Evolutionary conservation across 2,329 filamentous ascomycete genomes (phyloP).

Genomic region (Aspergillus ibericus): DNA sequence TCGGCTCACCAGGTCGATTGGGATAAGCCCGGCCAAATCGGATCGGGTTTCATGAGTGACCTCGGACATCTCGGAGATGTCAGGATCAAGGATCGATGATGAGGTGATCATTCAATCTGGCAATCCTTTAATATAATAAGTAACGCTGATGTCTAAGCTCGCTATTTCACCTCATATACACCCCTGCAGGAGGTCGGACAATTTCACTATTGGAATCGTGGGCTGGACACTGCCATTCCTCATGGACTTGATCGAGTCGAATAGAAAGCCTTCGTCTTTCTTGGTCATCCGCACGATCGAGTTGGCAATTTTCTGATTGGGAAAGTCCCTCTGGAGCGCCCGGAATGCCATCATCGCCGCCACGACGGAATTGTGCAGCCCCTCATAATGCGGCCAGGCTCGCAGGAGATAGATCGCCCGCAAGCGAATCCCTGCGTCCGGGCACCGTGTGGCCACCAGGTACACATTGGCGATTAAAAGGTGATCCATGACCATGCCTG

Average conservation of each 20-base stretch:
- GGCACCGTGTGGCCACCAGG: not conserved
- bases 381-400: slow-evolving; percentile 8
- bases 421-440: not conserved
- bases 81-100: too few species aligned
- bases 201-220: not conserved
- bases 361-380: not conserved
- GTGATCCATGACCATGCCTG: not conserved
- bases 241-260: not conserved
- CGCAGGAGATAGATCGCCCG: not conserved
- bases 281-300: not conserved
- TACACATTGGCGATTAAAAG: not conserved
- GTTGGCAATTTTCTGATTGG: not conserved
- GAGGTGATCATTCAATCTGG: too few species aligned
- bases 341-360: not conserved
- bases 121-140: too few species aligned
- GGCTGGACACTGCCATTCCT: not conserved
- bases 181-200: not conserved
- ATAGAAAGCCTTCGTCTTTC: not conserved
- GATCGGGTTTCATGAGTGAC: too few species aligned
- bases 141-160: too few species aligned
- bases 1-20: too few species aligned
- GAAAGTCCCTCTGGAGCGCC: not conserved
- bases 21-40: too few species aligned
- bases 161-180: too few species aligned
- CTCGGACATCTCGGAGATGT: too few species aligned